These are phyloP conservation scores for Trichophyton rubrum DNA, from an alignment of 2,329 filamentous ascomycete species.

Conservation along the genomic window DNA sequence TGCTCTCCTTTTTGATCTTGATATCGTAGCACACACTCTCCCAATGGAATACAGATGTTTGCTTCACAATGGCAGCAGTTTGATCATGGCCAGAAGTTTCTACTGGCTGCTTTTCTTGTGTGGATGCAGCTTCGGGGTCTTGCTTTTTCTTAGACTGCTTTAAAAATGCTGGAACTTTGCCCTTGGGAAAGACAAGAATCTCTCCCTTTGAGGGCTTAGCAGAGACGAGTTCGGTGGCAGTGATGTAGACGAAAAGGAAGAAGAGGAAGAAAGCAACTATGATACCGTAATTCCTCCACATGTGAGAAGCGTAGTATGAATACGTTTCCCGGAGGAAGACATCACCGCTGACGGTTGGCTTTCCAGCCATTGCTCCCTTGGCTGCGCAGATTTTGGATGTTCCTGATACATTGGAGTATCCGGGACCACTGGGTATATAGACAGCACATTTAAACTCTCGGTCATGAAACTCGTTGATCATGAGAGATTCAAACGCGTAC, in stretches of 20 bases:
- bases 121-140: slow-evolving; percentile 9
- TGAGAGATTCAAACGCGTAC: slow-evolving; percentile 69
- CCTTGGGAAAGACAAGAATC: slow-evolving; percentile 60
- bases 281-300: slow-evolving; percentile 61
- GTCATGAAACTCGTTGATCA: slow-evolving; percentile 69
- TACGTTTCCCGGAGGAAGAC: slow-evolving; percentile 44
- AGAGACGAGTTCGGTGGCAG: slow-evolving; percentile 47
- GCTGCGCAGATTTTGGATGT: slow-evolving; percentile 40
- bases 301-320: slow-evolving; percentile 45
- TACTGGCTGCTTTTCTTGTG: slow-evolving; percentile 16
- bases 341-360: slow-evolving; percentile 45
- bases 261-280: slow-evolving; percentile 49
- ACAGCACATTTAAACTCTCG: slow-evolving; percentile 46
- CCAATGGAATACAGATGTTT: slow-evolving; percentile 66
- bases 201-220: slow-evolving; percentile 63
- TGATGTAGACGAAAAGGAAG: slow-evolving; percentile 12
- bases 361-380: slow-evolving; percentile 47
- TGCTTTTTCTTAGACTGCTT: slow-evolving; percentile 8
- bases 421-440: slow-evolving; percentile 32
- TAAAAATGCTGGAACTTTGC: slow-evolving; percentile 31
- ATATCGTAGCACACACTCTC: slow-evolving; percentile 71
- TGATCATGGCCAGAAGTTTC: slow-evolving; percentile 20
- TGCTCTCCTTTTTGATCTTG: slow-evolving; percentile 61
- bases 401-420: slow-evolving; percentile 25
- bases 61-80: slow-evolving; percentile 18